phyloP scores from a whole-genome alignment of 2,329 filamentous ascomycete genomes.

The Fusarium mundagurra region DNA sequence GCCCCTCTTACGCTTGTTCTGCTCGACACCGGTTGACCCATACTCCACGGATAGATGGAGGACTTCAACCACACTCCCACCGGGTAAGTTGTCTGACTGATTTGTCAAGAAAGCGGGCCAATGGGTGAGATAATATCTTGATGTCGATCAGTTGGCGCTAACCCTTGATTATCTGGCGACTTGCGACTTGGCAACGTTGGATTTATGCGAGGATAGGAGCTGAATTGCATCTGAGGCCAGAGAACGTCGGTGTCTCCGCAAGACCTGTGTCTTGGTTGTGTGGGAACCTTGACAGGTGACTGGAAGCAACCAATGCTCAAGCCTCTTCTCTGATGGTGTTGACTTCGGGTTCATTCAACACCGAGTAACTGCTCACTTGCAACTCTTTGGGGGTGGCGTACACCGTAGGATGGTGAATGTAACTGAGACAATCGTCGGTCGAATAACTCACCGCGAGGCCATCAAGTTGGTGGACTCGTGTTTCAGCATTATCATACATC shows the following conservation, averaged over 20 bases:
- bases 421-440: constrained; percentile 22
- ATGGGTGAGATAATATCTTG: constrained; percentile 12
- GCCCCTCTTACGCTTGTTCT: constrained; percentile 18
- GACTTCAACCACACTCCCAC: neutral
- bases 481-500: constrained; percentile 5
- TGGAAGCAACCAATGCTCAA: neutral
- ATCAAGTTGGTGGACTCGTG: neutral
- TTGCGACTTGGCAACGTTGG: constrained; percentile 8
- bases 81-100: constrained; percentile 5
- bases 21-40: constrained; percentile 17
- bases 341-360: neutral
- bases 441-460: neutral
- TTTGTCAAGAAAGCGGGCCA: constrained; percentile 21
- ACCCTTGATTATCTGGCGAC: constrained; percentile 1
- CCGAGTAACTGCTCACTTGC: neutral
- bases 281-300: constrained; percentile 9
- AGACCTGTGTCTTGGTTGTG: constrained; percentile 5
- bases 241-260: constrained; percentile 12
- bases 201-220: neutral
- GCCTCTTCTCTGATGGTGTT: constrained; percentile 6
- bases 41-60: neutral
- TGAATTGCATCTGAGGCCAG: constrained; percentile 24
- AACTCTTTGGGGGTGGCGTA: constrained; percentile 20
- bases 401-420: constrained; percentile 1
- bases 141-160: constrained; percentile 35